Percentiles rank a stretch among this genome's conserved stretches.
Conservation (phyloP, 306 rosid species). For the Comarum palustre region DNA sequence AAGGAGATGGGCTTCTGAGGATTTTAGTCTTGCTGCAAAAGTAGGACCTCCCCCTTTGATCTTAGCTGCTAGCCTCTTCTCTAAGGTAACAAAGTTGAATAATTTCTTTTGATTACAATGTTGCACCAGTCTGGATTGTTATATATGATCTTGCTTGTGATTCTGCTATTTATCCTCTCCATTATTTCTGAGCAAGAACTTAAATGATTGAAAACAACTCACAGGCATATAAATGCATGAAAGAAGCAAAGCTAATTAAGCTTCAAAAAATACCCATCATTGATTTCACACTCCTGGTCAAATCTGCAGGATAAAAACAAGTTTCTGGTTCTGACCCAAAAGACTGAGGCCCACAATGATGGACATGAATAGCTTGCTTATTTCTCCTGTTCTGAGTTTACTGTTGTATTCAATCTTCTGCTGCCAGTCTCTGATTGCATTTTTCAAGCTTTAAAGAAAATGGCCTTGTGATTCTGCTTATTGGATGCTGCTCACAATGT, state of each 20-base stretch:
- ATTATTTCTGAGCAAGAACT: slow-evolving; percentile 1
- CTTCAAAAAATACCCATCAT: slow-evolving; percentile 1
- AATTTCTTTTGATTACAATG: not conserved
- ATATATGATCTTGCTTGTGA: not conserved
- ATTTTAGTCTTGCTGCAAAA: not conserved
- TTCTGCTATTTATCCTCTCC: slow-evolving; percentile 6
- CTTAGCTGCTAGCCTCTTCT: slow-evolving; percentile 1
- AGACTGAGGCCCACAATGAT: slow-evolving; percentile 15
- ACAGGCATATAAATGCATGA: slow-evolving; percentile 11
- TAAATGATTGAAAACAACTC: not conserved
- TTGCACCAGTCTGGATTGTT: slow-evolving; percentile 10
- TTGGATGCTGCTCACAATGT: not conserved
- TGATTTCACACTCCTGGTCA: slow-evolving; percentile 10
- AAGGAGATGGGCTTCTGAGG: slow-evolving; percentile 13
- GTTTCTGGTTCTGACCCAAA: not conserved
- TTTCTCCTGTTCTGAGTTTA: slow-evolving; percentile 16
- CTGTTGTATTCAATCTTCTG: slow-evolving; percentile 41
- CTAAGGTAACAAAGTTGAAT: slow-evolving; percentile 8
- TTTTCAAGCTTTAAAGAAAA: not conserved
- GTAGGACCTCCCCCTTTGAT: slow-evolving; percentile 10
- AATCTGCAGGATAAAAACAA: slow-evolving; percentile 22
- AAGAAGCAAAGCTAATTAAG: no score
- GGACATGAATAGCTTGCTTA: slow-evolving; percentile 12
- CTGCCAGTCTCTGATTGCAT: slow-evolving; percentile 20
- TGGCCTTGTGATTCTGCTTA: not conserved